phyloP scores from a whole-genome alignment of 257 asterid species.

The Penstemon eatonii region DNA sequence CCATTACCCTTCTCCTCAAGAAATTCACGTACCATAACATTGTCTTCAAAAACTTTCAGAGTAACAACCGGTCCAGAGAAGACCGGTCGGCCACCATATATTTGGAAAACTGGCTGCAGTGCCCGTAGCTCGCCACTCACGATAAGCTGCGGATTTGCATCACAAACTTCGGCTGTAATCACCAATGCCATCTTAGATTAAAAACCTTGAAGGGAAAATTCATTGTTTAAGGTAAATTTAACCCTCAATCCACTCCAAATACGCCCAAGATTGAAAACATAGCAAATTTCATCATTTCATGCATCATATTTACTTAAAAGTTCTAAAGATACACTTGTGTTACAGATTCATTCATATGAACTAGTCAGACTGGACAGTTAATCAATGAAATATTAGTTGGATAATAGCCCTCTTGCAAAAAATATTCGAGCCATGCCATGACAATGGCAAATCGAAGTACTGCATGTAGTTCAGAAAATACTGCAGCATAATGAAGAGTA shows the following conservation, averaged over 20 bases:
- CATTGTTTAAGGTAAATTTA: background rate
- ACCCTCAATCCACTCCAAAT: slow-evolving; percentile 9
- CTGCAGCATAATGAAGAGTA: background rate
- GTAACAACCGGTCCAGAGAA: slow-evolving; percentile 52
- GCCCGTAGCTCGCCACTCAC: slow-evolving; percentile 50
- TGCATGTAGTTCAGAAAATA: background rate
- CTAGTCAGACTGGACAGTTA: background rate
- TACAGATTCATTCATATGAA: background rate
- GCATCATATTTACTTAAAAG: background rate
- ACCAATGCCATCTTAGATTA: slow-evolving; percentile 47
- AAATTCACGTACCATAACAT: slow-evolving; percentile 46
- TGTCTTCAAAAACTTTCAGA: slow-evolving; percentile 49
- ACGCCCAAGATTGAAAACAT: background rate
- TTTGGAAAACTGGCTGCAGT: slow-evolving; percentile 44
- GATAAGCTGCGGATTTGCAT: slow-evolving; percentile 45
- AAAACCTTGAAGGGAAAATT: slow-evolving; percentile 15
- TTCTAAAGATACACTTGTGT: background rate
- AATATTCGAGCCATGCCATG: background rate
- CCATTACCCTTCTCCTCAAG: slow-evolving; percentile 54
- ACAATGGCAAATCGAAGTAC: background rate
- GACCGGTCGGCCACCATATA: slow-evolving; percentile 46
- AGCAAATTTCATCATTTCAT: slow-evolving; percentile 7
- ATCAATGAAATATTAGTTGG: background rate
- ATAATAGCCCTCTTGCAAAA: background rate
- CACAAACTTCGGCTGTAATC: slow-evolving; percentile 57